Base-by-base conservation (phyloP, 2,329 filamentous ascomycete species). In the Aspergillus tubingensis region DNA sequence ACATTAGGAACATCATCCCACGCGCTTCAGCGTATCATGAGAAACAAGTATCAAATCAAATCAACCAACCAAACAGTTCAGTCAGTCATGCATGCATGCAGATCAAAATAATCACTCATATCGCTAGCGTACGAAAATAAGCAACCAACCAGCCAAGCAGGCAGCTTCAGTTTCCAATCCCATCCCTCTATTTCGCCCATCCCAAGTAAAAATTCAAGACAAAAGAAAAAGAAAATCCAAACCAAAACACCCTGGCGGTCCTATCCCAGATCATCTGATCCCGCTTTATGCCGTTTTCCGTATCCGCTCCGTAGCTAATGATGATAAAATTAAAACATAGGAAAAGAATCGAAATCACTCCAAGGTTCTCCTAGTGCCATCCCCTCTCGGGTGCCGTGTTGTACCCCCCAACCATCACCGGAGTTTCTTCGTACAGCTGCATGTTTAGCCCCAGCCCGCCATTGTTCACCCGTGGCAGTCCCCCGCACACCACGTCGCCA, bases 361-460 rank as follows among this genome's bases (percentile, higher is more conserved):
- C 30, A 15, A 27, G 13, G 23, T 32, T 15, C 23, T 21, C 50
- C 30, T 7, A 13, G 3, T 67, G 72, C 70, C 78, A 44, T 70
- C 74, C 76, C 75, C 77, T 58, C 68, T 73, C 27, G 74, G 65
- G 63, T 74, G 72, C n/a, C 73, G 69, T 43, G 54, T 72, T 71
- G 61, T 76, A 74, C 49, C 71, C 72, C 50, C 70, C 70, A 59
- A 74, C 62, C 44, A 77, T 68, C 23, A 72, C 58, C 30, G 74
- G 69, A 49, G 73, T 64, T 53, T 74, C 73, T 51, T 73, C 62
- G 57, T 72, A 73, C 13, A 75, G 65, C 11, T 72, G 69, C 64
- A 76, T 65, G 25, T 69, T 71, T 23, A 74, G 61, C 6, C 67
- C 67, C 2, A 71, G 56, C 0, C 68, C 53, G 47, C 64, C 66